phyloP scores from a whole-genome alignment of 805 yeast genomes.

The Yamadazyma tumulicola region DNA sequence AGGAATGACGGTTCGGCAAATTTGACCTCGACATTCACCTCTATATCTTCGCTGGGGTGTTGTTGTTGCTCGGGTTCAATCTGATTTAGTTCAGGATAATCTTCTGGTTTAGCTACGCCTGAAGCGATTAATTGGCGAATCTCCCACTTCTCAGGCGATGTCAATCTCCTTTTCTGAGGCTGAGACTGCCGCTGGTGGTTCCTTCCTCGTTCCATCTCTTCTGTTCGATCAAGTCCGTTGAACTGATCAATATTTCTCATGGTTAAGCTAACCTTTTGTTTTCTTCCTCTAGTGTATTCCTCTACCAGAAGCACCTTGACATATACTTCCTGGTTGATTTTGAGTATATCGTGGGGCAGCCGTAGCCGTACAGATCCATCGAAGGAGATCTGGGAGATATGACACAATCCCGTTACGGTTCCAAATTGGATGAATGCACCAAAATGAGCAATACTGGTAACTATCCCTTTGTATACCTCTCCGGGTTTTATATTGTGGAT shows the following conservation, averaged over 20 bases:
- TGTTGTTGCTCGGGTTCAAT: slow-evolving; percentile 21
- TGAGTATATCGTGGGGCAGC: slow-evolving; percentile 58
- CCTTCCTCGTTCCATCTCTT: slow-evolving; percentile 15
- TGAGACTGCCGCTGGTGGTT: slow-evolving; percentile 11
- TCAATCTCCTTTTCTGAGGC: slow-evolving; percentile 41
- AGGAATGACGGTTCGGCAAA: slow-evolving; percentile 71
- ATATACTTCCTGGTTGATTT: slow-evolving; percentile 56
- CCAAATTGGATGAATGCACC: slow-evolving; percentile 73
- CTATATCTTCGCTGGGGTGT: slow-evolving; percentile 34
- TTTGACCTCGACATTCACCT: slow-evolving; percentile 70
- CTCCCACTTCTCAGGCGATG: slow-evolving; percentile 93
- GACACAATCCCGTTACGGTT: slow-evolving; percentile 60
- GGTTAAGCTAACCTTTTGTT: slow-evolving; percentile 48
- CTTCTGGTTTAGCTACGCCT: slow-evolving; percentile 66
- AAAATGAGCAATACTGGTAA: slow-evolving; percentile 57
- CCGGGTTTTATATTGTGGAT: slow-evolving; percentile 32
- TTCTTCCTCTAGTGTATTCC: slow-evolving; percentile 31
- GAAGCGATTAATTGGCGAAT: slow-evolving; percentile 76
- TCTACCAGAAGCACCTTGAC: slow-evolving; percentile 50
- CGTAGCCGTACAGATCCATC: slow-evolving; percentile 43
- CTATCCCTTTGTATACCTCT: slow-evolving; percentile 56
- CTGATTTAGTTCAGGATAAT: slow-evolving; percentile 56
- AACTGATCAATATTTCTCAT: slow-evolving; percentile 72
- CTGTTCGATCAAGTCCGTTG: slow-evolving; percentile 47
- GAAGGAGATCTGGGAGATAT: slow-evolving; percentile 62